Evolutionary conservation across 805 yeast genomes (phyloP).

Genomic region (Komagataella populi): DNA sequence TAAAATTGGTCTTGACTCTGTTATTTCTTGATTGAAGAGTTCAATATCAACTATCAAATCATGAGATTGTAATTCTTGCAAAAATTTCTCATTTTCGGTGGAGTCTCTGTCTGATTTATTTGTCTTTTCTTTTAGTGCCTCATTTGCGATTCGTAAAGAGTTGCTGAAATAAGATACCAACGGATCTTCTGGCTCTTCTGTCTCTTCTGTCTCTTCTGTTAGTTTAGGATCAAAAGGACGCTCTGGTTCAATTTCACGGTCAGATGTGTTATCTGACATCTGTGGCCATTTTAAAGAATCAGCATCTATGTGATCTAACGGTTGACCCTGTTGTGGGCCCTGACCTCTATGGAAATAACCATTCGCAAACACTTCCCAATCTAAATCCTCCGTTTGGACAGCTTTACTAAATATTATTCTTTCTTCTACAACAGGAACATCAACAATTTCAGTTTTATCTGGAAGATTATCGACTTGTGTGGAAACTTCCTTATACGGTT

Average conservation of each 20-base stretch:
- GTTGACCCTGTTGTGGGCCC: neutral
- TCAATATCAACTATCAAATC: neutral
- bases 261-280: neutral
- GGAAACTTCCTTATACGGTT: neutral
- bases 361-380: slow-evolving; percentile 3
- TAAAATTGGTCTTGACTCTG: slow-evolving; percentile 8
- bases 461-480: neutral
- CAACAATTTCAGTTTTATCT: slow-evolving; percentile 3
- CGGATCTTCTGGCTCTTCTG: neutral
- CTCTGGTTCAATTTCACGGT: neutral
- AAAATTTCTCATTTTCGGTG: neutral
- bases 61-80: neutral
- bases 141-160: slow-evolving; percentile 12
- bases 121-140: slow-evolving; percentile 13
- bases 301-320: neutral
- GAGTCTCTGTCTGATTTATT: slow-evolving; percentile 10
- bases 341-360: neutral
- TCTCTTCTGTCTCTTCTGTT: neutral
- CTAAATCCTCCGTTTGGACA: slow-evolving; percentile 3
- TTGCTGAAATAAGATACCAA: slow-evolving; percentile 6
- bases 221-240: neutral
- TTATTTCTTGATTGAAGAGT: slow-evolving; percentile 2
- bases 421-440: slow-evolving; percentile 3
- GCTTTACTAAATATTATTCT: slow-evolving; percentile 4
- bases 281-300: neutral